These are phyloP conservation scores for Magnaporthiopsis poae DNA, from an alignment of 2,329 filamentous ascomycete genomes.

Conservation along the genomic window DNA sequence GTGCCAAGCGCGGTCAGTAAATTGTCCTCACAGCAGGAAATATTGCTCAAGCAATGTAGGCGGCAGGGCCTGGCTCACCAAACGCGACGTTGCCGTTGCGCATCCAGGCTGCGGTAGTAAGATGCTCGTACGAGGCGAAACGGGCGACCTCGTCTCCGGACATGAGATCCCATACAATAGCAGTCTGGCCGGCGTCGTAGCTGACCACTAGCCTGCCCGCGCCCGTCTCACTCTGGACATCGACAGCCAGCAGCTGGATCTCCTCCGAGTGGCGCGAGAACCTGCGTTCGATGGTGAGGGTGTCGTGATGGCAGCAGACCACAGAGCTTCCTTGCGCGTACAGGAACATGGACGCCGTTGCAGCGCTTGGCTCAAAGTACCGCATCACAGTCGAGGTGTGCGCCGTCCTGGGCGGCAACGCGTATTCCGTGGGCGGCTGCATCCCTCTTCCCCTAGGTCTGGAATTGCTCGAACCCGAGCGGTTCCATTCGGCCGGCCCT, in stretches of 20 bases:
- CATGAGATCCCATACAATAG: slow-evolving; percentile 93
- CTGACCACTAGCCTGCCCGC: slow-evolving; percentile 80
- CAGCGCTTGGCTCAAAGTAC: slow-evolving; percentile 76
- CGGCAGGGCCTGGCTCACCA: slow-evolving; percentile 48
- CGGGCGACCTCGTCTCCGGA: slow-evolving; percentile 81
- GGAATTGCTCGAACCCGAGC: slow-evolving; percentile 48
- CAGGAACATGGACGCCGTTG: slow-evolving; percentile 81
- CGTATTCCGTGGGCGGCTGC: slow-evolving; percentile 34
- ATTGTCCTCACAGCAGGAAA: background rate
- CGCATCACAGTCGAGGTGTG: slow-evolving; percentile 30
- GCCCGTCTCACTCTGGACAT: slow-evolving; percentile 81
- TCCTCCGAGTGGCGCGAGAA: slow-evolving; percentile 79
- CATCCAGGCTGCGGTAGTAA: slow-evolving; percentile 88
- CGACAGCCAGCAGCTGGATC: slow-evolving; percentile 73
- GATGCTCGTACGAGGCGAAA: slow-evolving; percentile 83
- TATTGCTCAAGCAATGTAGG: background rate
- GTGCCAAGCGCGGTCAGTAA: slow-evolving; percentile 9
- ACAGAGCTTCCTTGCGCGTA: slow-evolving; percentile 76
- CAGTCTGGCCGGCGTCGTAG: slow-evolving; percentile 82
- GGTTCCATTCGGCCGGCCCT: slow-evolving; percentile 45
- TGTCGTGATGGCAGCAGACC: slow-evolving; percentile 85
- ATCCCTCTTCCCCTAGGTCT: slow-evolving; percentile 30
- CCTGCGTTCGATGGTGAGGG: slow-evolving; percentile 73
- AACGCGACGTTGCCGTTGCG: slow-evolving; percentile 92
- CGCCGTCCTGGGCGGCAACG: slow-evolving; percentile 33